Conservation (phyloP, 805 yeast species). For the Candida rishiriensis region DNA sequence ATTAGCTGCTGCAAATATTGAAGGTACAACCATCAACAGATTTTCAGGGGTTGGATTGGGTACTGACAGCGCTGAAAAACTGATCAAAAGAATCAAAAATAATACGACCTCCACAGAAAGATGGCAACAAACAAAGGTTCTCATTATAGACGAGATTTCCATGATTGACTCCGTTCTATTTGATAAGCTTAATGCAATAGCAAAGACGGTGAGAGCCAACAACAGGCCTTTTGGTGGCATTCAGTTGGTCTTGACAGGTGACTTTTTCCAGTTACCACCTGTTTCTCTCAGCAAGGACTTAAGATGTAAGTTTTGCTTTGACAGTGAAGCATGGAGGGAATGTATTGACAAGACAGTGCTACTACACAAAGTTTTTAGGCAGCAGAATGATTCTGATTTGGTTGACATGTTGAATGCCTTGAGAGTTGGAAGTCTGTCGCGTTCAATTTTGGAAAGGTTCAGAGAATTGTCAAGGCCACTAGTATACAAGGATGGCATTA, state of each 20-base stretch:
- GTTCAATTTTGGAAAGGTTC: constrained; percentile 46
- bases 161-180: constrained; percentile 84
- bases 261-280: constrained; percentile 94
- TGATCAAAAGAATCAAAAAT: constrained; percentile 46
- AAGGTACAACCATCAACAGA: constrained; percentile 83
- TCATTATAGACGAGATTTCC: constrained; percentile 88
- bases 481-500: constrained; percentile 64
- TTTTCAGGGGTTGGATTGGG: constrained; percentile 87
- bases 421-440: constrained; percentile 63
- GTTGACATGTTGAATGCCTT: constrained; percentile 77
- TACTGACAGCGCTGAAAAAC: constrained; percentile 38
- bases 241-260: constrained; percentile 88
- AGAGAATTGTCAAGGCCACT: constrained; percentile 52
- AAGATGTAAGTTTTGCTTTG: constrained; percentile 61
- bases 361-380: constrained; percentile 81
- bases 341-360: constrained; percentile 63
- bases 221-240: constrained; percentile 87
- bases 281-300: constrained; percentile 45
- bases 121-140: constrained; percentile 67
- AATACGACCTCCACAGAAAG: constrained; percentile 40
- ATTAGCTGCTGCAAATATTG: constrained; percentile 89
- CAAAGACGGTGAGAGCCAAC: constrained; percentile 45
- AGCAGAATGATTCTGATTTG: constrained; percentile 51
- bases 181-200: constrained; percentile 69
- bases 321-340: constrained; percentile 63